Evolutionary conservation across 2,329 filamentous ascomycete species (phyloP).

Genomic region (Penicillium hesseltinei): DNA sequence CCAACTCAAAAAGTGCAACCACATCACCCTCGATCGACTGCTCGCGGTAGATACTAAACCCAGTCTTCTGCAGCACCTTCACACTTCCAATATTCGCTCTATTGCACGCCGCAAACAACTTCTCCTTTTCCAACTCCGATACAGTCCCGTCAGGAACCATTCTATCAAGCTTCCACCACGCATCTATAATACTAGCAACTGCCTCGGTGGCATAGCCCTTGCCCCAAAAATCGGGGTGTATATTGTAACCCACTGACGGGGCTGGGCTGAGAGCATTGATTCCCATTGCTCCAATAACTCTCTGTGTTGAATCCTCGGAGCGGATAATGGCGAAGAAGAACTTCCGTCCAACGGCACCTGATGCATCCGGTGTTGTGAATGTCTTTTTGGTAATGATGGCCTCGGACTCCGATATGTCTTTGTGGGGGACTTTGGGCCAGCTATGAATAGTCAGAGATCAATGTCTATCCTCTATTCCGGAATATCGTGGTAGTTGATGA

Average conservation of each 20-base stretch:
- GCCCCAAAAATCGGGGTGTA: constrained; percentile 28
- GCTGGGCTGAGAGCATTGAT: constrained; percentile 20
- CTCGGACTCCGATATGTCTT: constrained; percentile 17
- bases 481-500: not conserved
- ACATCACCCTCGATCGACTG: constrained; percentile 15
- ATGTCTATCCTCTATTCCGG: no score
- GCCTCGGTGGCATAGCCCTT: constrained; percentile 27
- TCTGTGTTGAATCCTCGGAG: constrained; percentile 12
- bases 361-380: constrained; percentile 22
- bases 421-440: constrained; percentile 15
- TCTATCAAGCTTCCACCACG: constrained; percentile 24
- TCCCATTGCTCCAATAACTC: constrained; percentile 19
- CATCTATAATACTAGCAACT: constrained; percentile 19
- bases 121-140: constrained; percentile 4
- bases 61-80: constrained; percentile 20
- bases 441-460: not conserved
- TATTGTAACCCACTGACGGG: constrained; percentile 23
- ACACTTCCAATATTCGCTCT: constrained; percentile 20
- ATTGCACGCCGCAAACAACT: constrained; percentile 20
- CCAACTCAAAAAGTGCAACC: constrained; percentile 15
- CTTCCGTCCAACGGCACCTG: constrained; percentile 17
- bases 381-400: constrained; percentile 10
- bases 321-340: constrained; percentile 22
- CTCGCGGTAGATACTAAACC: constrained; percentile 17
- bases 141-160: not conserved